Percentiles rank a stretch among this genome's conserved stretches.
Evolutionary conservation across 768 basidiomycete species (phyloP).

Genomic region (Galerina marginata): DNA sequence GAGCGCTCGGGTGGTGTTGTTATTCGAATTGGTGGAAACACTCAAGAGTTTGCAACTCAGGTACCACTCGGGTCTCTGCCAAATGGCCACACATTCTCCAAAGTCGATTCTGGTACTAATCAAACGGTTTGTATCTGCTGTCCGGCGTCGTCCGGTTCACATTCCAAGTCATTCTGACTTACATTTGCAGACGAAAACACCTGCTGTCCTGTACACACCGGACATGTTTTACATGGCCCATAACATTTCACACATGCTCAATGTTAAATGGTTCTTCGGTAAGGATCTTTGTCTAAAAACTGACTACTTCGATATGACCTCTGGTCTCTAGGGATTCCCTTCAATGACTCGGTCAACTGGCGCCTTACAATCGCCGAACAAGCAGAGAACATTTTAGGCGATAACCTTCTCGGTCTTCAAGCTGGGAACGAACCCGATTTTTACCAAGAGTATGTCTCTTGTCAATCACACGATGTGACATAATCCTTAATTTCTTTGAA

Average conservation of each 20-base stretch:
- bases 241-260: constrained; percentile 62
- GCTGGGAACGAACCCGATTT: constrained; percentile 84
- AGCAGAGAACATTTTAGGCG: constrained; percentile 68
- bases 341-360: constrained; percentile 66
- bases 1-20: constrained; percentile 65
- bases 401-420: constrained; percentile 69
- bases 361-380: constrained; percentile 58
- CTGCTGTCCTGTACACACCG: constrained; percentile 64
- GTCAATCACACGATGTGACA: constrained; percentile 9
- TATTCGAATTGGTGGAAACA: constrained; percentile 79
- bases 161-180: neutral
- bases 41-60: constrained; percentile 68
- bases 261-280: constrained; percentile 72
- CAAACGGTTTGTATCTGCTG: constrained; percentile 24
- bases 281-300: constrained; percentile 9
- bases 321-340: constrained; percentile 49
- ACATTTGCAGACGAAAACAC: constrained; percentile 59
- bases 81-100: constrained; percentile 39
- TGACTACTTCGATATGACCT: neutral
- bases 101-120: constrained; percentile 25
- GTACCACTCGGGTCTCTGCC: constrained; percentile 47
- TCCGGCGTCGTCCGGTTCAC: neutral
- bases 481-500: constrained; percentile 7
- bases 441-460: constrained; percentile 46
- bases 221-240: constrained; percentile 71